These are phyloP conservation scores for Golubevia pallescens DNA, from an alignment of 1,284 basidiomycete species.

Conservation along the genomic window DNA sequence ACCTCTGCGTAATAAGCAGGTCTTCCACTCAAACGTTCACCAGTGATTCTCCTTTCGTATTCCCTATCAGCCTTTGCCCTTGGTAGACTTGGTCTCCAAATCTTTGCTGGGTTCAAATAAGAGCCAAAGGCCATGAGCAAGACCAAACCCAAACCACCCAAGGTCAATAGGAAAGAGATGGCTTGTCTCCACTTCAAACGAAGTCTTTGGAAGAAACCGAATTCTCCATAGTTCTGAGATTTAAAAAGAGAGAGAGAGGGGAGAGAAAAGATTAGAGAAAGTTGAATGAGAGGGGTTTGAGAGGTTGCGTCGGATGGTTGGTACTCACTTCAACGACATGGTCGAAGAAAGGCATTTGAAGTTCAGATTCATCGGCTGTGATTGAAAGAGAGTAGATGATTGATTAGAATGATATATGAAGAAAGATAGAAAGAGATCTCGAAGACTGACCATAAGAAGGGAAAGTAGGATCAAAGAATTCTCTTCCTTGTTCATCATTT, in stretches of 20 bases:
- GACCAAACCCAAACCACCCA: constrained; percentile 28
- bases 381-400: too few species aligned
- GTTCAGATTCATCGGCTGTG: constrained; percentile 40
- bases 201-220: constrained; percentile 29
- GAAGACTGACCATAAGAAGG: background rate
- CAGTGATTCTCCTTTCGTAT: constrained; percentile 60
- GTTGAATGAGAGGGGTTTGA: too few species aligned
- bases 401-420: too few species aligned
- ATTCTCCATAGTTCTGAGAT: constrained; percentile 40
- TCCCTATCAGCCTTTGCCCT: constrained; percentile 50
- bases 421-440: background rate
- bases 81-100: constrained; percentile 33
- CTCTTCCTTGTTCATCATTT: background rate
- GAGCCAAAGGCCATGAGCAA: constrained; percentile 34
- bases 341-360: constrained; percentile 39
- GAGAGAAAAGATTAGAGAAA: too few species aligned
- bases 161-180: constrained; percentile 37
- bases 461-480: background rate
- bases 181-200: constrained; percentile 47
- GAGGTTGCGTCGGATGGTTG: too few species aligned
- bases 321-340: constrained; percentile 32
- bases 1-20: constrained; percentile 55
- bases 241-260: too few species aligned
- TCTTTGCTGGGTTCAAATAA: constrained; percentile 56
- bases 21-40: constrained; percentile 50